Evolutionary conservation across 2,329 filamentous ascomycete genomes (phyloP).

Genomic region (Bipolaris oryzae): DNA sequence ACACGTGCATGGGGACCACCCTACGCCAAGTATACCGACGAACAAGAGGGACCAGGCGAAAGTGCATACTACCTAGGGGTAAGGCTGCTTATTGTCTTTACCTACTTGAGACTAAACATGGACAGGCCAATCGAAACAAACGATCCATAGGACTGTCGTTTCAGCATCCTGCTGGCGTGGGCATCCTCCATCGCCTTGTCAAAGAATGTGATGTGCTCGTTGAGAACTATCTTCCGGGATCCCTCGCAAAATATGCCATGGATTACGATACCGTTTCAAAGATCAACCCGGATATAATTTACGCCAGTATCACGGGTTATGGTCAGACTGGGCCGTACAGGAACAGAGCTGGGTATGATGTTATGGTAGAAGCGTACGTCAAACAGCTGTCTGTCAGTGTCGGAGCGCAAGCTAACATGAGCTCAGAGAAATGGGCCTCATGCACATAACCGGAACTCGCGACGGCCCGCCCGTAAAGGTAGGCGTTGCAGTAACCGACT

Average conservation of each 20-base stretch:
- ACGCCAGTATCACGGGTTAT: slow-evolving; percentile 96
- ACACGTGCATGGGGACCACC: slow-evolving; percentile 96
- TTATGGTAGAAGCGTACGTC: slow-evolving; percentile 88
- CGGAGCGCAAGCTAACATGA: slow-evolving; percentile 16
- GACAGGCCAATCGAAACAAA: slow-evolving; percentile 92
- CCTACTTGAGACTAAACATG: background rate
- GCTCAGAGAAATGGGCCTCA: slow-evolving; percentile 80
- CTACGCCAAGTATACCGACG: slow-evolving; percentile 77
- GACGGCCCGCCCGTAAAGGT: slow-evolving; percentile 95
- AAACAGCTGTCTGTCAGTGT: background rate
- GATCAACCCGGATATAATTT: slow-evolving; percentile 87
- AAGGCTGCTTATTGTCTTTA: slow-evolving; percentile 34
- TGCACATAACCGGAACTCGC: slow-evolving; percentile 94
- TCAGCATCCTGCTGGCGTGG: slow-evolving; percentile 79
- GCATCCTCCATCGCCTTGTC: slow-evolving; percentile 84
- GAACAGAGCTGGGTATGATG: slow-evolving; percentile 89
- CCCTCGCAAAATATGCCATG: slow-evolving; percentile 86
- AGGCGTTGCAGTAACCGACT: slow-evolving; percentile 92
- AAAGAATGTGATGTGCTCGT: slow-evolving; percentile 90
- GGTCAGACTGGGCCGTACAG: slow-evolving; percentile 93
- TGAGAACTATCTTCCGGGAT: slow-evolving; percentile 93
- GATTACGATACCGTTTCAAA: slow-evolving; percentile 81
- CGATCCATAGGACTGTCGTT: slow-evolving; percentile 93
- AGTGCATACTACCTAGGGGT: slow-evolving; percentile 94
- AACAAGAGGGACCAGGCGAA: slow-evolving; percentile 74